These are phyloP conservation scores for Aspergillus amoenus DNA, from an alignment of 2,329 filamentous ascomycete species.

Conservation along the genomic window DNA sequence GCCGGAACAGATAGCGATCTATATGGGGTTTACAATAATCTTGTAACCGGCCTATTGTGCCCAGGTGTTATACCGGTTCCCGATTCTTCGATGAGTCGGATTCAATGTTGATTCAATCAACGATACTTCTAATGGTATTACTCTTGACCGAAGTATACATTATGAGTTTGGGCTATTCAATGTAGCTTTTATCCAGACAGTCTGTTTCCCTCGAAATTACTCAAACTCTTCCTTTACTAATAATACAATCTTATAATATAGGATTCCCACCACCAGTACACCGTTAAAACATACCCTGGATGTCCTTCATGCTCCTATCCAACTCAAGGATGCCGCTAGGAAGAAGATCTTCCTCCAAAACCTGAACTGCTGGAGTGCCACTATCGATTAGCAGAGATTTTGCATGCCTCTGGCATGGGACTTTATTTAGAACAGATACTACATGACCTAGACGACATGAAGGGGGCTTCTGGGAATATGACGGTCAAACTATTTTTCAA, in stretches of 20 bases:
- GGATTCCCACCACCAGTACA: not conserved
- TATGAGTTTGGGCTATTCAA: not conserved
- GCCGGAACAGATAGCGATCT: not conserved
- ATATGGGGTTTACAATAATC: not conserved
- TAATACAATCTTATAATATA: not conserved
- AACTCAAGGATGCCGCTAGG: no score
- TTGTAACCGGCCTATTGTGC: not conserved
- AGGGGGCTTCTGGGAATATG: not conserved
- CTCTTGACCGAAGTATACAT: not conserved
- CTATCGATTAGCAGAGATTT: not conserved
- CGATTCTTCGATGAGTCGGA: not conserved
- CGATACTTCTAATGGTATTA: not conserved
- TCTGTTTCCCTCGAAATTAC: not conserved
- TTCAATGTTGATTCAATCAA: not conserved
- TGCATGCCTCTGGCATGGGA: not conserved
- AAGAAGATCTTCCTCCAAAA: not conserved
- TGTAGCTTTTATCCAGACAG: not conserved
- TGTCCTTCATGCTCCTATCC: no score
- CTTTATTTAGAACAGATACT: not conserved
- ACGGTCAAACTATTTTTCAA: not conserved
- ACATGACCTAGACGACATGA: not conserved
- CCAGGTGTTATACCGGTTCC: conserved; percentile 4
- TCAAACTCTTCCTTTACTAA: not conserved
- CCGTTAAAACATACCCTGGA: not conserved
- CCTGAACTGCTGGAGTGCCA: not conserved